phyloP scores from a whole-genome alignment of 352 stramenopile genomes.

The Pythium chondricola region DNA sequence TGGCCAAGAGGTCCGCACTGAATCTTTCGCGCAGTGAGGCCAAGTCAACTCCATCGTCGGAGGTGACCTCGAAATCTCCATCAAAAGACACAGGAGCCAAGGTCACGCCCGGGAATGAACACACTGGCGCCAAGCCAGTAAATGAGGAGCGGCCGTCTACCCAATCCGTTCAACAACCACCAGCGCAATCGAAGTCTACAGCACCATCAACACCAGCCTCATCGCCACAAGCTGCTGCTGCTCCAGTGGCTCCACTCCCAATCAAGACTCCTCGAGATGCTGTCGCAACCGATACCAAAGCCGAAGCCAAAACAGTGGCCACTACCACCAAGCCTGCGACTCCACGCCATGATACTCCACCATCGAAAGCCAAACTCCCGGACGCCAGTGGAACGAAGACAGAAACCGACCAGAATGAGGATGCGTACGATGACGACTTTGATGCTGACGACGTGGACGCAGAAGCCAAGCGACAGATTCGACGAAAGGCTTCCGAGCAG shows the following conservation, averaged over 20 bases:
- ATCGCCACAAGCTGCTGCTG: no score
- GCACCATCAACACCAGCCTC: no score
- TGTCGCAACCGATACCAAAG: background rate
- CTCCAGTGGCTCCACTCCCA: no score
- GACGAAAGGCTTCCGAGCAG: constrained; percentile 16
- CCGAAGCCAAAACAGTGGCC: constrained; percentile 1
- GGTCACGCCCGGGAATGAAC: no score
- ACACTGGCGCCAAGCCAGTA: no score
- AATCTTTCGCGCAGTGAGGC: no score
- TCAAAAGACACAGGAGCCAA: no score
- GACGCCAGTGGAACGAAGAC: background rate
- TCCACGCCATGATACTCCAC: constrained; percentile 5
- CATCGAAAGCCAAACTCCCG: constrained; percentile 2
- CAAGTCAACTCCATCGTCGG: no score
- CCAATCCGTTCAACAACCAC: no score
- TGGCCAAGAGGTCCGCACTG: background rate
- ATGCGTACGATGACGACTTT: constrained; percentile 55
- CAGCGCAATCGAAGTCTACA: no score
- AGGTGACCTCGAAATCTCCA: no score
- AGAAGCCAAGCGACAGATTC: constrained; percentile 11
- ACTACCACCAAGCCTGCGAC: constrained; percentile 11
- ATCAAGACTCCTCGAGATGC: constrained; percentile 4
- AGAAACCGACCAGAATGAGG: constrained; percentile 9
- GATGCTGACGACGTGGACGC: constrained; percentile 24
- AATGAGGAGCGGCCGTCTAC: no score